These are phyloP conservation scores for Vanderwaltozyma tropicalis DNA, from an alignment of 805 yeast genomes.

Conservation along the genomic window DNA sequence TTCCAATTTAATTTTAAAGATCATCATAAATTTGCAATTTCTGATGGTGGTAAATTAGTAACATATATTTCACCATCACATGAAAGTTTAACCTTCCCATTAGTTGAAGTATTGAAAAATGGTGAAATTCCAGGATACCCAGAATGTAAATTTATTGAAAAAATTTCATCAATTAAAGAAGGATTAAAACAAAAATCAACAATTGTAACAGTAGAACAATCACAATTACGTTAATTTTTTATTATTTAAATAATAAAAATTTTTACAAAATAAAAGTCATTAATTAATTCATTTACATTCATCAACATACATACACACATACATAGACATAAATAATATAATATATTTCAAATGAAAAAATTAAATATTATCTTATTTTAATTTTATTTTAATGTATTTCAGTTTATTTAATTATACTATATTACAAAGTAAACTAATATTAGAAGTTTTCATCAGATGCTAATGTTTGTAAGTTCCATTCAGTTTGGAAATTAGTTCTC, in stretches of 20 bases:
- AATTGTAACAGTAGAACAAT: constrained; percentile 17
- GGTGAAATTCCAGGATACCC: constrained; percentile 40
- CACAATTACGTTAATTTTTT: constrained; percentile 1
- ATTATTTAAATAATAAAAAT: background rate
- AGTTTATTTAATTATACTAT: too few relatives aligned
- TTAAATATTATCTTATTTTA: background rate
- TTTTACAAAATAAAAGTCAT: background rate
- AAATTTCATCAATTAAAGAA: constrained; percentile 50
- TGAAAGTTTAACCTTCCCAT: constrained; percentile 55
- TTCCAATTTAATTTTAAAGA: constrained; percentile 90
- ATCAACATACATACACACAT: too few relatives aligned
- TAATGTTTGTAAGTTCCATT: constrained; percentile 83
- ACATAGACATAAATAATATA: background rate
- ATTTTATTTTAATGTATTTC: background rate
- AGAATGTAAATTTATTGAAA: constrained; percentile 35
- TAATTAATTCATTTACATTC: too few relatives aligned
- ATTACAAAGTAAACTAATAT: too few relatives aligned
- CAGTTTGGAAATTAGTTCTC: constrained; percentile 72
- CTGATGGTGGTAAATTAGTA: constrained; percentile 62
- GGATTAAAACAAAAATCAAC: constrained; percentile 40
- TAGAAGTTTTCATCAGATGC: constrained; percentile 35
- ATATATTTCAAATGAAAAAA: too few relatives aligned
- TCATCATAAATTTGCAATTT: constrained; percentile 79
- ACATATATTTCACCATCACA: constrained; percentile 76
- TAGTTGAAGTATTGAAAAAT: constrained; percentile 37